Conservation (phyloP, 371 early-diverging fungal species). For the Gilbertella persicaria region DNA sequence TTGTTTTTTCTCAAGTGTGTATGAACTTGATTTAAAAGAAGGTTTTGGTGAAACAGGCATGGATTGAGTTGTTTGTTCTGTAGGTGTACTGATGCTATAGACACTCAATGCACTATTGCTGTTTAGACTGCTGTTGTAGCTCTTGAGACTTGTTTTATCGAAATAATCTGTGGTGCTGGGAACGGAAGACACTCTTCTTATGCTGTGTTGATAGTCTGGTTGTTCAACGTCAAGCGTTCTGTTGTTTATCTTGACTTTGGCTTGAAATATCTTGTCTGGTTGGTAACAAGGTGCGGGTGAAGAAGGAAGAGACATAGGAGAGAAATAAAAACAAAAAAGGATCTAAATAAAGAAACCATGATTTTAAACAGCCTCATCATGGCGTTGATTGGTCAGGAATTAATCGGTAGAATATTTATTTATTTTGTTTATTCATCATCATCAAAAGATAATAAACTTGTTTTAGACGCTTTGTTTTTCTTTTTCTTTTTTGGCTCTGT, state of each 20-base stretch:
- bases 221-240: slow-evolving; percentile 1
- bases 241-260: slow-evolving; percentile 11
- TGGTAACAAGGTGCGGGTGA: slow-evolving; percentile 28
- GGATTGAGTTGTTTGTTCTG: not conserved
- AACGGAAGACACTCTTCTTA: slow-evolving; percentile 52
- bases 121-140: slow-evolving; percentile 14
- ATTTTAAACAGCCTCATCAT: not conserved
- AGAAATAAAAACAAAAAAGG: not conserved
- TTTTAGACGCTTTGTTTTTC: slow-evolving; percentile 28
- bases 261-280: slow-evolving; percentile 14
- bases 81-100: slow-evolving; percentile 13
- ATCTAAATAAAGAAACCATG: not conserved
- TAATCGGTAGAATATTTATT: too few species aligned
- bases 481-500: slow-evolving; percentile 29
- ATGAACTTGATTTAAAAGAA: slow-evolving; percentile 12
- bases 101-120: not conserved
- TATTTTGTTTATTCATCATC: slow-evolving; percentile 18
- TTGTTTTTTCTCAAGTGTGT: slow-evolving; percentile 34
- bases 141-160: slow-evolving; percentile 15
- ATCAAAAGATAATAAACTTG: slow-evolving; percentile 40
- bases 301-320: slow-evolving; percentile 14
- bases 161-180: slow-evolving; percentile 47
- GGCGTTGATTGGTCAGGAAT: not conserved
- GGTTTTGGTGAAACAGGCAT: slow-evolving; percentile 9
- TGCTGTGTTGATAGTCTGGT: not conserved